phyloP scores from a whole-genome alignment of 257 asterid species.

The Solanum stenotomum region DNA sequence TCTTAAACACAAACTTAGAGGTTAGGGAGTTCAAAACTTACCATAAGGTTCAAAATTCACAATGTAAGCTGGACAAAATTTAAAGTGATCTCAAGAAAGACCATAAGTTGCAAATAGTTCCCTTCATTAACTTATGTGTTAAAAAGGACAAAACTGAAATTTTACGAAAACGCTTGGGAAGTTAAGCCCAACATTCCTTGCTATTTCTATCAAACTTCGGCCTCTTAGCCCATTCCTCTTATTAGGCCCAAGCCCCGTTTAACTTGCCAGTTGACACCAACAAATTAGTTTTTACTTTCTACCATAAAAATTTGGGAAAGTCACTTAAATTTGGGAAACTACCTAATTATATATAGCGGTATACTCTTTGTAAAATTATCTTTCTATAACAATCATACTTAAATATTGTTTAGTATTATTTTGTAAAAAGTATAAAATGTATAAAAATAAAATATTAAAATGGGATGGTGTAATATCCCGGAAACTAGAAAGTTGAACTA shows the following conservation, averaged over 20 bases:
- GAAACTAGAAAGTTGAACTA: no score
- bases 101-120: not conserved
- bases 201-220: not conserved
- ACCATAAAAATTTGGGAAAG: no score
- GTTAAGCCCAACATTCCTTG: not conserved
- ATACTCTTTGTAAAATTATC: no score
- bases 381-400: not conserved
- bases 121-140: not conserved
- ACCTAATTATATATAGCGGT: no score
- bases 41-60: no score
- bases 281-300: not conserved
- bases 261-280: not conserved
- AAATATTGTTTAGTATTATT: no score
- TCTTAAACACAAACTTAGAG: no score
- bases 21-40: not conserved
- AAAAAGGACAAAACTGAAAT: no score
- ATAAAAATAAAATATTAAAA: no score
- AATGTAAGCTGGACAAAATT: not conserved
- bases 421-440: no score
- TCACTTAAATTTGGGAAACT: no score
- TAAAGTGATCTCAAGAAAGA: not conserved
- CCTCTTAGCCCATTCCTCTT: not conserved
- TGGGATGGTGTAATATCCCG: no score
- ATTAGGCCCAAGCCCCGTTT: not conserved
- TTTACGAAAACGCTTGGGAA: not conserved